phyloP scores from a whole-genome alignment of 306 rosid genomes.

The Carpinus viminea region DNA sequence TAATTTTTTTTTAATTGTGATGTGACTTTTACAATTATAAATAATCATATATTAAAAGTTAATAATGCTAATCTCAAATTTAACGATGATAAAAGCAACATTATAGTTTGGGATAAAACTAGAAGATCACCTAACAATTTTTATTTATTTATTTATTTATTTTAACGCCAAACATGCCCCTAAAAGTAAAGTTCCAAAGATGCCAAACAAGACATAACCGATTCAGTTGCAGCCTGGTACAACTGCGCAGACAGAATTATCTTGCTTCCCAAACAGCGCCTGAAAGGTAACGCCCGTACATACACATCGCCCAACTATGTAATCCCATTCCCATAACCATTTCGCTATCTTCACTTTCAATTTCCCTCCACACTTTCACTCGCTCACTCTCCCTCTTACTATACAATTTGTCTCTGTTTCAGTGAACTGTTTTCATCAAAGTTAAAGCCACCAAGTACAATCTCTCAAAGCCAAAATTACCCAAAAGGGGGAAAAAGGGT shows the following conservation, averaged over 20 bases:
- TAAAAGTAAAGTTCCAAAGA: background rate
- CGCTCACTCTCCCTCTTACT: background rate
- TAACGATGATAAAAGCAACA: too few species aligned
- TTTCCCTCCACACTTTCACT: constrained; percentile 51
- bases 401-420: background rate
- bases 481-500: constrained; percentile 20
- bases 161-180: too few species aligned
- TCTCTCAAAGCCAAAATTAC: background rate
- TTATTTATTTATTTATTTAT: too few species aligned
- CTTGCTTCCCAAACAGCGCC: constrained; percentile 11
- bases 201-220: background rate
- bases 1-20: too few species aligned
- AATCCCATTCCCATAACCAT: too few species aligned
- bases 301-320: background rate
- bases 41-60: too few species aligned
- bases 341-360: constrained; percentile 24
- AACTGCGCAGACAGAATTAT: background rate
- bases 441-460: background rate
- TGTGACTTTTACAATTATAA: too few species aligned
- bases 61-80: too few species aligned
- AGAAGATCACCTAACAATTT: too few species aligned
- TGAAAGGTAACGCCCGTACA: background rate
- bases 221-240: background rate
- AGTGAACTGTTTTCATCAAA: constrained; percentile 13
- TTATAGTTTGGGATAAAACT: too few species aligned